Conservation (phyloP, 352 stramenopile genomes). For the Pythium brachiatum region DNA sequence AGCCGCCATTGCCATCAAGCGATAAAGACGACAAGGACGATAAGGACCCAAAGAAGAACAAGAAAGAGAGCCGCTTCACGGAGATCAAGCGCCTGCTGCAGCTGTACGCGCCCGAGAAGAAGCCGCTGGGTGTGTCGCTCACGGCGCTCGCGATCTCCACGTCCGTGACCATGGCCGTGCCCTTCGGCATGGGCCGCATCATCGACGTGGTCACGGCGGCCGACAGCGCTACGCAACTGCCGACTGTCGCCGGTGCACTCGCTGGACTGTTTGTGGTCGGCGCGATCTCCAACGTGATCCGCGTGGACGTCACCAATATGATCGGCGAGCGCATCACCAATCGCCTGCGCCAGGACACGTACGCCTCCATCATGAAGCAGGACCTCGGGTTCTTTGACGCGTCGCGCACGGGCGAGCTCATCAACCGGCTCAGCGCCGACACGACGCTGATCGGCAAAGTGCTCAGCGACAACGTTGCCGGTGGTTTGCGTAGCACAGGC, state of each 20-base stretch:
- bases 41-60: neutral
- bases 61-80: constrained; percentile 14
- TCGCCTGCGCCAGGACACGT: constrained; percentile 72
- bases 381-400: constrained; percentile 91
- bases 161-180: constrained; percentile 71
- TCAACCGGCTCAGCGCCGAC: constrained; percentile 90
- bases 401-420: constrained; percentile 87
- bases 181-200: constrained; percentile 79
- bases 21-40: constrained; percentile 10
- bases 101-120: constrained; percentile 73
- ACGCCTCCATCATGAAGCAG: constrained; percentile 79
- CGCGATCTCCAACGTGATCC: constrained; percentile 67
- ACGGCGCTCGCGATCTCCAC: constrained; percentile 64
- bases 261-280: constrained; percentile 67
- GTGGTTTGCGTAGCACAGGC: constrained; percentile 72
- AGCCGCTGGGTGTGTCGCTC: constrained; percentile 58
- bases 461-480: constrained; percentile 88
- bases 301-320: constrained; percentile 82
- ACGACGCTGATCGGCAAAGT: constrained; percentile 90
- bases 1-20: neutral
- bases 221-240: constrained; percentile 39
- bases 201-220: constrained; percentile 69
- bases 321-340: constrained; percentile 85
- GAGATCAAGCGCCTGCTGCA: constrained; percentile 25
- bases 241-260: constrained; percentile 51